Percentiles rank a stretch among this genome's conserved stretches.
Evolutionary conservation across 768 basidiomycete genomes (phyloP).

Genomic region (Auriscalpium vulgare): DNA sequence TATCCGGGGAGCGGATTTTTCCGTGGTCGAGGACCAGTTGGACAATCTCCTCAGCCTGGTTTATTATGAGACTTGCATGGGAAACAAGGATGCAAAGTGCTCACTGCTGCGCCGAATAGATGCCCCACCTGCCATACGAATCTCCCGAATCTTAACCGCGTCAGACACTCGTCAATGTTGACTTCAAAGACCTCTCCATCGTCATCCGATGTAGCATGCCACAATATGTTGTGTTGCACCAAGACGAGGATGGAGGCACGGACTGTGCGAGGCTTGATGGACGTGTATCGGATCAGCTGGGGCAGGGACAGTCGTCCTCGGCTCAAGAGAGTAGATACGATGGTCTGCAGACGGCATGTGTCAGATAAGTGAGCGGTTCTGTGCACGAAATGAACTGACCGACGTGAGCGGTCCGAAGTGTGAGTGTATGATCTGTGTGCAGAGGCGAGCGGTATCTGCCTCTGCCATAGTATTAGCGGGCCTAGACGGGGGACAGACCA

Average conservation of each 20-base stretch:
- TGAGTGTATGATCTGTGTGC: conserved; percentile 51
- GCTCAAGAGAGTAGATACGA: conserved; percentile 66
- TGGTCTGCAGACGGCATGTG: conserved; percentile 38
- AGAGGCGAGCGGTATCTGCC: conserved; percentile 50
- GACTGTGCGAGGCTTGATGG: conserved; percentile 56
- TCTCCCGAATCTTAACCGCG: conserved; percentile 74
- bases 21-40: conserved; percentile 77
- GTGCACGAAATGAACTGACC: conserved; percentile 32
- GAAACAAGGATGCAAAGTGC: conserved; percentile 19
- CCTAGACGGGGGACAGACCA: background rate
- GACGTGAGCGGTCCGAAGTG: conserved; percentile 62
- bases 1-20: conserved; percentile 71
- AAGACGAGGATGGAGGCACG: conserved; percentile 69
- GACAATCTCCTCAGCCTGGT: conserved; percentile 71
- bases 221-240: conserved; percentile 87
- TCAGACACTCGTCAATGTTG: conserved; percentile 75
- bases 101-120: conserved; percentile 62
- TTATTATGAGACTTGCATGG: background rate
- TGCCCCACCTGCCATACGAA: conserved; percentile 71
- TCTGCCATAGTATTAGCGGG: conserved; percentile 44
- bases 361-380: background rate
- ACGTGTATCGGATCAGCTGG: conserved; percentile 63
- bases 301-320: conserved; percentile 73
- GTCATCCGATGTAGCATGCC: conserved; percentile 71
- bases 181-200: conserved; percentile 74